Evolutionary conservation across 352 stramenopile species (phyloP).

Genomic region (Pythium dissimile): DNA sequence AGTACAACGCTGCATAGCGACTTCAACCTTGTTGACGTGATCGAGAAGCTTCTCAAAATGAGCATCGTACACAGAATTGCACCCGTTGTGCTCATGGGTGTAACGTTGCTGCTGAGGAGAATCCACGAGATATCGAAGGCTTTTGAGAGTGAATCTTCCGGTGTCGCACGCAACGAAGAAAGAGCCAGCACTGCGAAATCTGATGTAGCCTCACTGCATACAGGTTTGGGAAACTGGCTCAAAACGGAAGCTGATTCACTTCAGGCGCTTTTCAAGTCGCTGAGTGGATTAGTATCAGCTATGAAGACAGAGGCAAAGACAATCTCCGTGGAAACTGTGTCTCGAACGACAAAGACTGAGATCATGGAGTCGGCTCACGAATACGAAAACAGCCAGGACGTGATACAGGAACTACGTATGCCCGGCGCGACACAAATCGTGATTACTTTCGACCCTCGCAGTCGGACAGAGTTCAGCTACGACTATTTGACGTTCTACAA

Average conservation of each 20-base stretch:
- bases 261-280: constrained; percentile 28
- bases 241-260: constrained; percentile 24
- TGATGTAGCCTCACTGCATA: not conserved
- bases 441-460: constrained; percentile 80
- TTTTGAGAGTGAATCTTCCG: no score
- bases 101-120: no score
- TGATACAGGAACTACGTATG: constrained; percentile 65
- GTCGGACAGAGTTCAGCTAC: constrained; percentile 82
- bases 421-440: constrained; percentile 65
- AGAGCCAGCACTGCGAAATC: no score
- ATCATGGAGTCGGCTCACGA: constrained; percentile 79
- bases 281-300: constrained; percentile 29
- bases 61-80: no score
- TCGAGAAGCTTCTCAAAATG: no score
- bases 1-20: not conserved
- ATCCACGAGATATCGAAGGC: no score
- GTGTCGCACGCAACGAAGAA: no score
- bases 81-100: no score
- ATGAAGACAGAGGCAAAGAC: constrained; percentile 31
- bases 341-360: constrained; percentile 42
- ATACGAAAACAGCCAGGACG: constrained; percentile 79
- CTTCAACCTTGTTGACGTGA: no score
- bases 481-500: constrained; percentile 90
- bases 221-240: constrained; percentile 10
- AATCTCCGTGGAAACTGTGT: constrained; percentile 36